These are phyloP conservation scores for Claviceps capensis DNA, from an alignment of 2,329 filamentous ascomycete species.

Conservation along the genomic window DNA sequence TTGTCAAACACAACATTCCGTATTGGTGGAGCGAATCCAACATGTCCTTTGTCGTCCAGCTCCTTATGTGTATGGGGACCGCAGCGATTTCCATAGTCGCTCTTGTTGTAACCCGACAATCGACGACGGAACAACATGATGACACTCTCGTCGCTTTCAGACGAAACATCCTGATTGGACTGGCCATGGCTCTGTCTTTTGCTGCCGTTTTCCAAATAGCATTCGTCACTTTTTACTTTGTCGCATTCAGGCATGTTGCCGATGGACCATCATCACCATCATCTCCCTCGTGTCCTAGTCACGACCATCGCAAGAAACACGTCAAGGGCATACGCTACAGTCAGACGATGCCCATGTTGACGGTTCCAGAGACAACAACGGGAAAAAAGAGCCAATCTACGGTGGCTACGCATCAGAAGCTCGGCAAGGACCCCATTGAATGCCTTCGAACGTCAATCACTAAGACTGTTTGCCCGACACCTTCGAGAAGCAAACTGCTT, in stretches of 20 bases:
- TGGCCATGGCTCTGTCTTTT: conserved; percentile 30
- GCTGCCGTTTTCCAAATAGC: conserved; percentile 33
- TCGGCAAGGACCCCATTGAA: conserved; percentile 12
- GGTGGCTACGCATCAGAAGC: conserved; percentile 23
- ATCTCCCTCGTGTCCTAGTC: conserved; percentile 18
- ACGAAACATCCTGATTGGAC: conserved; percentile 27
- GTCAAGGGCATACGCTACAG: conserved; percentile 41
- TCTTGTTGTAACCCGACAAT: conserved; percentile 24
- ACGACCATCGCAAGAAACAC: conserved; percentile 11
- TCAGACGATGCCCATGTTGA: conserved; percentile 24
- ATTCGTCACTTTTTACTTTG: conserved; percentile 32
- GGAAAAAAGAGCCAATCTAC: conserved; percentile 28
- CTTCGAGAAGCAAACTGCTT: conserved; percentile 42
- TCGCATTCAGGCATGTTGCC: conserved; percentile 21
- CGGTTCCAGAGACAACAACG: conserved; percentile 19
- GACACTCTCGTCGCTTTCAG: conserved; percentile 6
- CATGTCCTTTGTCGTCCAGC: conserved; percentile 14
- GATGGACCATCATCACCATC: background rate
- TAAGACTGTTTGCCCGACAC: conserved; percentile 37
- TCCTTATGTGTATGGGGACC: conserved; percentile 30
- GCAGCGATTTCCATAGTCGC: conserved; percentile 30
- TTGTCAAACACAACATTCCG: conserved; percentile 10
- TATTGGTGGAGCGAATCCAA: conserved; percentile 13
- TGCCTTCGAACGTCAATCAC: conserved; percentile 26
- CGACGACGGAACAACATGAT: conserved; percentile 7